A percentile compares a stretch with the other conserved stretches of the same genome.
phyloP scores from a whole-genome alignment of 352 stramenopile species.

The Poterioochromonas sp. region DNA sequence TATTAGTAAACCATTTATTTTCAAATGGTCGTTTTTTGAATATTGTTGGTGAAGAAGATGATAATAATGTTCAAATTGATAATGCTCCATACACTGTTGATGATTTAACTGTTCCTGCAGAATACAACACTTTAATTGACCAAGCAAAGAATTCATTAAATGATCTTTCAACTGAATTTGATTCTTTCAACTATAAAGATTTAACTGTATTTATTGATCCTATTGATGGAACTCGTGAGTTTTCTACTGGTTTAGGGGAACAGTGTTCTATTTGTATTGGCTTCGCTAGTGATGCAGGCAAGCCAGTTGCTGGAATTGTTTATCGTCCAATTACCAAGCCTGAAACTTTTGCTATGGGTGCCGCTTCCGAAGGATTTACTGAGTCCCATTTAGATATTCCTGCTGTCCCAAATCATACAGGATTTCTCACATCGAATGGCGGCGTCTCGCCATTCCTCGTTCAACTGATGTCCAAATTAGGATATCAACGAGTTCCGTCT shows the following conservation, averaged over 20 bases:
- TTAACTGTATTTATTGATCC: constrained; percentile 55
- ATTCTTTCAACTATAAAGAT: constrained; percentile 40
- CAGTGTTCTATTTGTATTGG: constrained; percentile 54
- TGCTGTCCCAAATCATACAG: constrained; percentile 27
- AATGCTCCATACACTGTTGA: constrained; percentile 47
- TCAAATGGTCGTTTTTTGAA: constrained; percentile 41
- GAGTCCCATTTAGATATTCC: constrained; percentile 30
- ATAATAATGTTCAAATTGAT: constrained; percentile 45
- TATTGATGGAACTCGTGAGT: constrained; percentile 56
- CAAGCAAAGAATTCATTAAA: constrained; percentile 39
- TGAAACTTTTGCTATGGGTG: constrained; percentile 48
- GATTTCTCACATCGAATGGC: constrained; percentile 52
- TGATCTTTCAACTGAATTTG: constrained; percentile 30
- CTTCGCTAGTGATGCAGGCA: constrained; percentile 45
- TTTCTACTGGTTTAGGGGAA: constrained; percentile 50
- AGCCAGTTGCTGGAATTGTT: constrained; percentile 50
- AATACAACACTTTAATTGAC: constrained; percentile 45
- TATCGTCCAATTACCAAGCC: constrained; percentile 48
- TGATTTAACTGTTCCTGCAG: constrained; percentile 44
- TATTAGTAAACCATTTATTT: constrained; percentile 49
- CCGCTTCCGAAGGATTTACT: constrained; percentile 38
- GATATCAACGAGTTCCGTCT: constrained; percentile 42
- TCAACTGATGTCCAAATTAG: constrained; percentile 46
- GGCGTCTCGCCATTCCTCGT: constrained; percentile 51
- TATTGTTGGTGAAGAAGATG: constrained; percentile 52